Evolutionary conservation across 257 asterid species (phyloP).

Genomic region (Plantago ovata): DNA sequence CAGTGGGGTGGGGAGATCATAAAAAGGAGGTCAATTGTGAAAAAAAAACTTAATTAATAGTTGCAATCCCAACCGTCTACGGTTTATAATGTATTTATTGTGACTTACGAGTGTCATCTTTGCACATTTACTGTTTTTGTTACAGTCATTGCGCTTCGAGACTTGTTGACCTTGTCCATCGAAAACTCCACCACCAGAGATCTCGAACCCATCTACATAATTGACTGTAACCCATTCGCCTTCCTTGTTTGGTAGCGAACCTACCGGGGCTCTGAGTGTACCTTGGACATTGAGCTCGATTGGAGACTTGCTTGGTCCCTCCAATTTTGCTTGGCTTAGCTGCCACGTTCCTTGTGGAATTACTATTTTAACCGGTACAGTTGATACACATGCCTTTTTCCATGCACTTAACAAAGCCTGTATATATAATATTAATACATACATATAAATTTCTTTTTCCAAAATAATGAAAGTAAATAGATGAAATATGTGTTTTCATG

Average conservation of each 20-base stretch:
- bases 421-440: too few relatives aligned
- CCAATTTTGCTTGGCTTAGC: slow-evolving; percentile 13
- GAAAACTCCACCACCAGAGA: slow-evolving; percentile 31
- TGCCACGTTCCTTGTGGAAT: slow-evolving; percentile 29
- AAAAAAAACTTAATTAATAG: too few relatives aligned
- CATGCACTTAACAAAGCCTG: slow-evolving; percentile 31
- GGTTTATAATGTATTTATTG: too few relatives aligned
- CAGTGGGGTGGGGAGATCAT: too few relatives aligned
- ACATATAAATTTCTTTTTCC: too few relatives aligned
- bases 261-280: slow-evolving; percentile 24
- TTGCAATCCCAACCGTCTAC: too few relatives aligned
- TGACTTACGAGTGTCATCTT: background rate
- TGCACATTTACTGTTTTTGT: background rate
- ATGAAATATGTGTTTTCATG: too few relatives aligned
- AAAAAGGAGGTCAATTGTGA: too few relatives aligned
- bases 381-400: slow-evolving; percentile 27
- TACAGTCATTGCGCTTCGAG: slow-evolving; percentile 32
- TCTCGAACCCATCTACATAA: slow-evolving; percentile 21
- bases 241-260: background rate
- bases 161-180: slow-evolving; percentile 33
- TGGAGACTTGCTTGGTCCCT: slow-evolving; percentile 1
- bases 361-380: slow-evolving; percentile 17
- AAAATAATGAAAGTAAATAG: too few relatives aligned
- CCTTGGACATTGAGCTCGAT: slow-evolving; percentile 25
- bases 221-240: slow-evolving; percentile 27